Evolutionary conservation across 192 early-diverging fungal genomes (phyloP).

Genomic region (Coemansia sp.): DNA sequence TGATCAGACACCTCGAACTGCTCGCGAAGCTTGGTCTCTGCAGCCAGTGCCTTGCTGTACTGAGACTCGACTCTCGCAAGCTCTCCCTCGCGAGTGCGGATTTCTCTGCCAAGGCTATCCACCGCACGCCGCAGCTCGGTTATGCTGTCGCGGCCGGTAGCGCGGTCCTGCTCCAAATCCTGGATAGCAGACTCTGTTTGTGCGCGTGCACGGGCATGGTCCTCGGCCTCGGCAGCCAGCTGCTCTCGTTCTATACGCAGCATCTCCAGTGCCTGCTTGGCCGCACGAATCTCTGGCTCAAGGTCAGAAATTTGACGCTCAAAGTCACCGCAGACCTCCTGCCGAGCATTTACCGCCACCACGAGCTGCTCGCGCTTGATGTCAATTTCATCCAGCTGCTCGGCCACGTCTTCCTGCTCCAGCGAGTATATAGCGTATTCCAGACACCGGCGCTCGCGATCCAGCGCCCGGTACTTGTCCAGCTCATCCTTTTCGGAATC

Average conservation of each 20-base stretch:
- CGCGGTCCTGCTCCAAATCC: slow-evolving; percentile 71
- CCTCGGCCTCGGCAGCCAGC: slow-evolving; percentile 69
- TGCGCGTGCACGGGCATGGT: slow-evolving; percentile 73
- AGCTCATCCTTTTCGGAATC: slow-evolving; percentile 94
- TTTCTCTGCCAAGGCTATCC: slow-evolving; percentile 27
- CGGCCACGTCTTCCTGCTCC: slow-evolving; percentile 81
- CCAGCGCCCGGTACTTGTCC: slow-evolving; percentile 81
- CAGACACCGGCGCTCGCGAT: slow-evolving; percentile 80
- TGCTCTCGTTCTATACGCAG: slow-evolving; percentile 69
- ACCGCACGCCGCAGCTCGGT: slow-evolving; percentile 49
- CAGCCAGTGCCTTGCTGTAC: slow-evolving; percentile 60
- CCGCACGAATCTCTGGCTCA: slow-evolving; percentile 61
- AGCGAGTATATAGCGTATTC: slow-evolving; percentile 93
- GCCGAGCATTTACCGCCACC: slow-evolving; percentile 61
- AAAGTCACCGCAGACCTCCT: slow-evolving; percentile 57
- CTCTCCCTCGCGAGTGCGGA: slow-evolving; percentile 58
- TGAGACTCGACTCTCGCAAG: slow-evolving; percentile 64
- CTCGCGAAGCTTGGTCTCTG: slow-evolving; percentile 64
- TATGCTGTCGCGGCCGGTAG: slow-evolving; percentile 53
- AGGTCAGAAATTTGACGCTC: slow-evolving; percentile 55
- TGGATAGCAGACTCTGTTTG: slow-evolving; percentile 77
- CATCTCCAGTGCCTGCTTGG: slow-evolving; percentile 66
- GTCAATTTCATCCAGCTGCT: slow-evolving; percentile 71
- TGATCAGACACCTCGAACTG: slow-evolving; percentile 69
- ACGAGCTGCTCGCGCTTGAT: slow-evolving; percentile 56